A percentile compares a stretch with the other conserved stretches of the same genome.
Evolutionary conservation across 2,329 filamentous ascomycete genomes (phyloP).

Genomic region (Epichloe sibirici): DNA sequence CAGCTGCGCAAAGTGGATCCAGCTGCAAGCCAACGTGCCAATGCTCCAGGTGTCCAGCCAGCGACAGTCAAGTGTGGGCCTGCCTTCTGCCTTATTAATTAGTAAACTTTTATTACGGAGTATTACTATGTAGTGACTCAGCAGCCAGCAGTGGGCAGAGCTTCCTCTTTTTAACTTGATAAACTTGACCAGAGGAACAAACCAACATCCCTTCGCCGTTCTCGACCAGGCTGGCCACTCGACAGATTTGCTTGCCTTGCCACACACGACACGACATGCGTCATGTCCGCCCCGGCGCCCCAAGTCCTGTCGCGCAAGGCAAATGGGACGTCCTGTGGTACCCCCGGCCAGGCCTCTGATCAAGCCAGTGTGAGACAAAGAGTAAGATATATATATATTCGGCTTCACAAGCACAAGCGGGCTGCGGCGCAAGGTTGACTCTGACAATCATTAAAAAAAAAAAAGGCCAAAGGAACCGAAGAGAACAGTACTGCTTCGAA

Average conservation of each 20-base stretch:
- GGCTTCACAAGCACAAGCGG: background rate
- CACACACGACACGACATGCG: constrained; percentile 14
- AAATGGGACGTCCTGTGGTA: constrained; percentile 17
- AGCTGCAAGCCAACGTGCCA: too few species aligned
- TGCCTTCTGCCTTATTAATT: too few species aligned
- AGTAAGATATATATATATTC: background rate
- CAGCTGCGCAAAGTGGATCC: too few species aligned
- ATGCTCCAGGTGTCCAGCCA: too few species aligned
- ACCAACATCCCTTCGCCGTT: background rate
- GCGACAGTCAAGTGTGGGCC: too few species aligned
- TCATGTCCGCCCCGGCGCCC: constrained; percentile 24
- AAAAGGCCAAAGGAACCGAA: constrained; percentile 14
- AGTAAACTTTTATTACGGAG: too few species aligned
- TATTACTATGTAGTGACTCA: background rate
- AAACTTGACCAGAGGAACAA: background rate
- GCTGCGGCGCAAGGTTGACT: background rate
- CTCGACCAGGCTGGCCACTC: background rate
- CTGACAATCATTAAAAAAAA: background rate
- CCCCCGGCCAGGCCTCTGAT: constrained; percentile 11
- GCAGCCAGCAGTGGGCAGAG: background rate
- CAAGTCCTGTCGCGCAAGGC: constrained; percentile 24
- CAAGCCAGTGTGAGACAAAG: constrained; percentile 14
- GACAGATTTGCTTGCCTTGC: background rate
- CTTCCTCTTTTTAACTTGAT: background rate
- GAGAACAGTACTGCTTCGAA: constrained; percentile 11